A percentile compares a stretch with the other conserved stretches of the same genome.
These are phyloP conservation scores for Ministeria vibrans DNA, from an alignment of 78 protist species.

Conservation along the genomic window DNA sequence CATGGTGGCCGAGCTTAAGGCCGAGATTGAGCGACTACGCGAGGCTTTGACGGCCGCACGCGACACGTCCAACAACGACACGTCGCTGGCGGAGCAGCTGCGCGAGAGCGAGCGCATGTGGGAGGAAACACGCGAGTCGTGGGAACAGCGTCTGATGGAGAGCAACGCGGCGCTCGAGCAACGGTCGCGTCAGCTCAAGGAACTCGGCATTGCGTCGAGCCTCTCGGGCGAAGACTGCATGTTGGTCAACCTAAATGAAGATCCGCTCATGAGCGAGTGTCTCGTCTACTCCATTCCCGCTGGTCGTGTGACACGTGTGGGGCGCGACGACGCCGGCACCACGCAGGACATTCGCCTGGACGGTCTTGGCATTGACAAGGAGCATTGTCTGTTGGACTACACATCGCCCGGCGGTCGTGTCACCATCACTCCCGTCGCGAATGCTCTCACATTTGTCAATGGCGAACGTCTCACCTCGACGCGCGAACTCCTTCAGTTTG, in stretches of 20 bases:
- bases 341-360: not conserved
- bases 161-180: not conserved
- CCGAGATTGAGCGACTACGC: not conserved
- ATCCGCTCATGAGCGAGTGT: conserved; percentile 67
- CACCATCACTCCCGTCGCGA: too few relatives aligned
- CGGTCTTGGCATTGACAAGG: not conserved
- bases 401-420: too few relatives aligned
- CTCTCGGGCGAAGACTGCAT: conserved; percentile 38
- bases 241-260: conserved; percentile 76
- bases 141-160: not conserved
- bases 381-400: not conserved
- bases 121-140: not conserved
- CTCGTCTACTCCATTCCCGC: conserved; percentile 54
- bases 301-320: conserved; percentile 8
- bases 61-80: not conserved
- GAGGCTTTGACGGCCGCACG: not conserved
- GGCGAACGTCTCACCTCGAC: too few relatives aligned
- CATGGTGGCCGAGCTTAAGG: conserved; percentile 1
- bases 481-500: too few relatives aligned
- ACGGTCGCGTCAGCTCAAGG: conserved; percentile 6
- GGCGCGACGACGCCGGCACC: not conserved
- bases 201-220: conserved; percentile 51
- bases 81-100: not conserved
- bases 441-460: too few relatives aligned
- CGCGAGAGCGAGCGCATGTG: not conserved